These are phyloP conservation scores for Aspergillus ellipticus DNA, from an alignment of 495 filamentous ascomycete species.

Conservation along the genomic window DNA sequence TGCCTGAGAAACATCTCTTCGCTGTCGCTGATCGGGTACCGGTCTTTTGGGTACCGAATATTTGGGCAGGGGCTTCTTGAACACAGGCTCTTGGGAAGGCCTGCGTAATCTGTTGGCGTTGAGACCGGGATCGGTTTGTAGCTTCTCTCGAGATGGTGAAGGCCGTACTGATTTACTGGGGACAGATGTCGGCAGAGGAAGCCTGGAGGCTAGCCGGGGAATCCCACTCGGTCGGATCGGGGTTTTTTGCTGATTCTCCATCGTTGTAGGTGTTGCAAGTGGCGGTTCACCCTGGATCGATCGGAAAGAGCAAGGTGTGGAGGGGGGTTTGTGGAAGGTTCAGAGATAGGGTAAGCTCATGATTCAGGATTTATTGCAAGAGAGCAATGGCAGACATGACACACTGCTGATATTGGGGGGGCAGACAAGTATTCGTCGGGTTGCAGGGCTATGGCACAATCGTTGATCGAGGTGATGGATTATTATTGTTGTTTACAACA, in stretches of 20 bases:
- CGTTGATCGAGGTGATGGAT: not conserved
- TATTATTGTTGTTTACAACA: conserved; percentile 10
- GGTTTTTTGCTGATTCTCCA: conserved; percentile 34
- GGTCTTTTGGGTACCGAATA: conserved; percentile 25
- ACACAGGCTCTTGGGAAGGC: conserved; percentile 40
- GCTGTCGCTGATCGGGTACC: conserved; percentile 11
- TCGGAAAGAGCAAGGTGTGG: not conserved
- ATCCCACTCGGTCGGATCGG: conserved; percentile 35
- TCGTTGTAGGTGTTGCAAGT: conserved; percentile 14
- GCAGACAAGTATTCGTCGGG: not conserved
- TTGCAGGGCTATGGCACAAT: not conserved
- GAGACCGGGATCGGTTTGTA: conserved; percentile 40
- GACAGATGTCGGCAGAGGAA: conserved; percentile 40
- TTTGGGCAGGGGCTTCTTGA: conserved; percentile 33
- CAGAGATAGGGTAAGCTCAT: conserved; percentile 1
- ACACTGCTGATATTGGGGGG: not conserved
- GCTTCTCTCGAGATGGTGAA: conserved; percentile 44
- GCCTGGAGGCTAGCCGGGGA: conserved; percentile 38
- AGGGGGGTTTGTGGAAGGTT: not conserved
- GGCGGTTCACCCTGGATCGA: not conserved
- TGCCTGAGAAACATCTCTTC: conserved; percentile 16
- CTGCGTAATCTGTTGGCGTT: conserved; percentile 33
- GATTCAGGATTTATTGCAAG: not conserved
- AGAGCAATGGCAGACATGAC: not conserved
- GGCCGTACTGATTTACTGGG: conserved; percentile 34